A percentile compares a stretch with the other conserved stretches of the same genome.
Evolutionary conservation across 768 basidiomycete genomes (phyloP).

Genomic region (Calocybe gangraenosa): DNA sequence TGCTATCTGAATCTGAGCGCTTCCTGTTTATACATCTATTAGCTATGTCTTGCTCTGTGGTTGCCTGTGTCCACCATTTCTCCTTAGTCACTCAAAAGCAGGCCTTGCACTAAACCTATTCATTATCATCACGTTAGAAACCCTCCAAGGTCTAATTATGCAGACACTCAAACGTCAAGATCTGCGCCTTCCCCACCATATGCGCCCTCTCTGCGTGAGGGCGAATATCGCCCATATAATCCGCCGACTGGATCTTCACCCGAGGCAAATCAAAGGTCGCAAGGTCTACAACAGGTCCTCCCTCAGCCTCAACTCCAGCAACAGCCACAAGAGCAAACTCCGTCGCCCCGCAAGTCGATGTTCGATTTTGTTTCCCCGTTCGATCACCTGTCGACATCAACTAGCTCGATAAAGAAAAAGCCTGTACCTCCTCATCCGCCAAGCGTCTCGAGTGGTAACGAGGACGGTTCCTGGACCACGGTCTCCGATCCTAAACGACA

Average conservation of each 20-base stretch:
- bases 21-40: not conserved
- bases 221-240: constrained; percentile 42
- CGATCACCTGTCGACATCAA: constrained; percentile 63
- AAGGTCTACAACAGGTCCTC: too few species aligned
- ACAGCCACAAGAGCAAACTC: constrained; percentile 45
- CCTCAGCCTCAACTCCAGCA: constrained; percentile 33
- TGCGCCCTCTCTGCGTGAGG: constrained; percentile 36
- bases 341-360: constrained; percentile 75
- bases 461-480: constrained; percentile 54
- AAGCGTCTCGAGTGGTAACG: constrained; percentile 40
- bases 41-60: constrained; percentile 12
- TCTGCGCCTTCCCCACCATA: constrained; percentile 48
- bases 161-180: constrained; percentile 39
- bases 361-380: constrained; percentile 86
- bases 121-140: constrained; percentile 30
- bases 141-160: constrained; percentile 46
- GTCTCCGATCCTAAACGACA: constrained; percentile 67
- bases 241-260: constrained; percentile 34
- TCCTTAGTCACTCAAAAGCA: constrained; percentile 8
- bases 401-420: constrained; percentile 60
- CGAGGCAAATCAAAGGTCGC: constrained; percentile 36
- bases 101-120: constrained; percentile 12
- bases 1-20: not conserved
- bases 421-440: constrained; percentile 49
- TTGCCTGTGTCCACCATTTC: constrained; percentile 20